Evolutionary conservation across 306 rosid genomes (phyloP).

Genomic region (Hippophae rhamnoides): DNA sequence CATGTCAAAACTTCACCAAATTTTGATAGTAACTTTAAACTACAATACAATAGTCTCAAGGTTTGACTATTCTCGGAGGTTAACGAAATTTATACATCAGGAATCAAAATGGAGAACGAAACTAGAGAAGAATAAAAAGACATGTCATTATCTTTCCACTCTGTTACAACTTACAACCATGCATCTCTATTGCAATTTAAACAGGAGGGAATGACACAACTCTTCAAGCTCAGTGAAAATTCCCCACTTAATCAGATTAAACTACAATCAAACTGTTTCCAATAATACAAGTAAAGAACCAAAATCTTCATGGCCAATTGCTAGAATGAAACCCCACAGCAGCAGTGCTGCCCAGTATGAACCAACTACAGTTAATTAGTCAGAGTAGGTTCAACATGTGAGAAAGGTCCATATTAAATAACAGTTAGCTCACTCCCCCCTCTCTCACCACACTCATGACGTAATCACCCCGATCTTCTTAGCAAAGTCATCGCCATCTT

Average conservation of each 20-base stretch:
- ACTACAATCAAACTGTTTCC: slow-evolving; percentile 24
- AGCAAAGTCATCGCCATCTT: slow-evolving; percentile 82
- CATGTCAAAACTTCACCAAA: too few relatives aligned
- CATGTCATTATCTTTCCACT: slow-evolving; percentile 24
- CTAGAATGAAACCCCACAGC: slow-evolving; percentile 35
- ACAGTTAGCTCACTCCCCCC: slow-evolving; percentile 1
- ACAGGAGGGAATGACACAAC: slow-evolving; percentile 44
- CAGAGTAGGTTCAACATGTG: slow-evolving; percentile 10
- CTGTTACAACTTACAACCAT: slow-evolving; percentile 26
- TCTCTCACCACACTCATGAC: slow-evolving; percentile 25
- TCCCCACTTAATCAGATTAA: slow-evolving; percentile 49
- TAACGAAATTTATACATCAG: too few relatives aligned
- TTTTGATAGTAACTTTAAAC: too few relatives aligned
- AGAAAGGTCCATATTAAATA: slow-evolving; percentile 8
- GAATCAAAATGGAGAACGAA: too few relatives aligned
- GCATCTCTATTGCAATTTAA: slow-evolving; percentile 41
- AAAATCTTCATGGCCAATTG: slow-evolving; percentile 21
- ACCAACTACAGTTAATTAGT: slow-evolving; percentile 15
- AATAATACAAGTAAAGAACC: slow-evolving; percentile 27
- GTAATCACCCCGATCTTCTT: slow-evolving; percentile 85
- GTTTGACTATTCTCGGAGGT: too few relatives aligned
- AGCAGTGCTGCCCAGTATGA: slow-evolving; percentile 21
- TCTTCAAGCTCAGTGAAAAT: slow-evolving; percentile 39
- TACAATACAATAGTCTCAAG: too few relatives aligned
- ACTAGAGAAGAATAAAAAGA: slow-evolving; percentile 2